phyloP scores from a whole-genome alignment of 2,329 filamentous ascomycete genomes.

The Dactylellina parvicollis region DNA sequence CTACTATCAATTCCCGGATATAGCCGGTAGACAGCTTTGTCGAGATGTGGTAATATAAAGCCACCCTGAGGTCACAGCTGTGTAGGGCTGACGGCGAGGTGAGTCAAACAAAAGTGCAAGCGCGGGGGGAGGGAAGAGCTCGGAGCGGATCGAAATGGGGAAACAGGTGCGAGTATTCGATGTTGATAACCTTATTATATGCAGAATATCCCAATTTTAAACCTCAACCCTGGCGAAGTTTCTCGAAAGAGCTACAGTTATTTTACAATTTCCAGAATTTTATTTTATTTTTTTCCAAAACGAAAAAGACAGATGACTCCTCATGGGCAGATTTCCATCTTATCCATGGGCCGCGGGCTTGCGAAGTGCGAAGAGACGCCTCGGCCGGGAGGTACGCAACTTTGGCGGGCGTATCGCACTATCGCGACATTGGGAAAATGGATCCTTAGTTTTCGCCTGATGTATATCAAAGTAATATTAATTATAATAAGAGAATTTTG shows the following conservation, averaged over 20 bases:
- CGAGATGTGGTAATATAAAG: neutral
- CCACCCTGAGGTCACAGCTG: no score
- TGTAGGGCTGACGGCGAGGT: conserved; percentile 14
- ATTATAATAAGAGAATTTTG: neutral
- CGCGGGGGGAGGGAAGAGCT: conserved; percentile 1
- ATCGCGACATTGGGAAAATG: conserved; percentile 1
- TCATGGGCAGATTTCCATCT: no score
- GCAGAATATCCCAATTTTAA: no score
- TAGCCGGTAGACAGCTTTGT: neutral
- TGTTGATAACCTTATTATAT: no score
- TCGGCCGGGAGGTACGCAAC: no score
- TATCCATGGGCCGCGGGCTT: neutral
- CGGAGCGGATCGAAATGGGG: neutral
- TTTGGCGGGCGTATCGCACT: neutral
- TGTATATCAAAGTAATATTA: neutral
- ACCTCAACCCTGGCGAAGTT: no score
- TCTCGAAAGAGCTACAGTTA: no score
- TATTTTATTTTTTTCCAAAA: no score
- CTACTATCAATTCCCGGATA: no score
- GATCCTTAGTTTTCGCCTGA: neutral
- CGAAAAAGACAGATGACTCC: no score
- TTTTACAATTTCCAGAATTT: no score
- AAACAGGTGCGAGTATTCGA: neutral
- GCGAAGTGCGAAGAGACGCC: conserved; percentile 11
- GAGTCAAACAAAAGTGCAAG: conserved; percentile 29